Evolutionary conservation across 2,329 filamentous ascomycete genomes (phyloP), one percentile per base, ranked within the genome.

Genomic region (Eurotiales sp.): DNA sequence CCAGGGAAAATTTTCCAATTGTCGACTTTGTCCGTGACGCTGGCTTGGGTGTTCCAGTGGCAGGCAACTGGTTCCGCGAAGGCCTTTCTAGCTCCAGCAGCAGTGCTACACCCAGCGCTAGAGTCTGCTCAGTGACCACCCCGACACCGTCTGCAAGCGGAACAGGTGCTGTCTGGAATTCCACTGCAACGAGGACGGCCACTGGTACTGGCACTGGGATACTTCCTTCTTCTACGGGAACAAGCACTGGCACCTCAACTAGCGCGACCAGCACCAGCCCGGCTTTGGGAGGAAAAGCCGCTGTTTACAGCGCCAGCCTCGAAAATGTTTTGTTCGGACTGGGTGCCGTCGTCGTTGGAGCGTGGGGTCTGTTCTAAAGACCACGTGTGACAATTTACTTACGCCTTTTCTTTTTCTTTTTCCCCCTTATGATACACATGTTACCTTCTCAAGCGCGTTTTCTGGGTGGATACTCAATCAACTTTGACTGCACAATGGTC

Each of bases 41-140:
- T n/a, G 27, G 39, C 19, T 23, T 52, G 29, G 43, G 43, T 4
- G 22, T 29, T n/a, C 27, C 39, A 14, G 43, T 52, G n/a, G 50
- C 50, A 11, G 42, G 21, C 25, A 52, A 52, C 23, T 52, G 50
- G 50, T 52, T 52, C 27, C 23, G 12, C 4, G 34, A 46, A 41
- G 21, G 41, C 6, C n/a, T 14, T 10, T 22, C 21, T n/a, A 47
- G 10, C 23, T 37, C 8, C 22, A 39, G 32, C 3, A 47, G 45
- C 22, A 47, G 45, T 27, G 21, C 30, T 27, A 14, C 39, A 29
- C 21, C 45, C n/a, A 47, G 22, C 21, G 23, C 25, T 5, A 37
- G 32, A n/a, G 5, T 47, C 30, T 40, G 45, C 32, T 47, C 45
- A 25, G 34, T 40, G 10, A 40, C 34, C 30, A 40, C 34, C 30